phyloP scores from a whole-genome alignment of 2,329 filamentous ascomycete genomes.

The Calonectria naviculata region DNA sequence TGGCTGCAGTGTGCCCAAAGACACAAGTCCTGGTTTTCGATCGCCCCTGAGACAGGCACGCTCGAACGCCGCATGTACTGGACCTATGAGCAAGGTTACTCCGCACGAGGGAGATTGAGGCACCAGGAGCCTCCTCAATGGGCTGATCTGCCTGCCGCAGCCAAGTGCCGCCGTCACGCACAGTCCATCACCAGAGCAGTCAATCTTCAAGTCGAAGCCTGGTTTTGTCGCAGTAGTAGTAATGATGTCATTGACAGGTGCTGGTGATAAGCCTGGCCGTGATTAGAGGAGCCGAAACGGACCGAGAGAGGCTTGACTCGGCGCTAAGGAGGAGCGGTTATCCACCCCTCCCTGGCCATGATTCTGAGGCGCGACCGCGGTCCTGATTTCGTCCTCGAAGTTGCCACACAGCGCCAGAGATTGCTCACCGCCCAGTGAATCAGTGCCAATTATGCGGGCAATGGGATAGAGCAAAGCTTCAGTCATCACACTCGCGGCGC shows the following conservation, averaged over 20 bases:
- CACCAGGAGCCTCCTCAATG: not conserved
- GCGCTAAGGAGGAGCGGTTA: not conserved
- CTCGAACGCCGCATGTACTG: not conserved
- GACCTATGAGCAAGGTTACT: slow-evolving; percentile 4
- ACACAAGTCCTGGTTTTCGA: not conserved
- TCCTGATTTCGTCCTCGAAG: not conserved
- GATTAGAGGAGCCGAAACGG: not conserved
- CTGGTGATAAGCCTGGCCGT: not conserved
- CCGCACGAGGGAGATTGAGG: slow-evolving; percentile 1
- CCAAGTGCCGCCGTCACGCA: not conserved
- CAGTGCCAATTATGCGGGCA: not conserved
- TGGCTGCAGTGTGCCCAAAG: not conserved
- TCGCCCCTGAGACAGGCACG: not conserved
- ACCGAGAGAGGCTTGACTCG: not conserved
- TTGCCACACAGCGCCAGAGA: not conserved
- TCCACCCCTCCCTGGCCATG: not conserved
- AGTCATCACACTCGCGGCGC: not conserved
- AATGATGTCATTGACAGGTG: slow-evolving; percentile 2
- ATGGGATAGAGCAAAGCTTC: not conserved
- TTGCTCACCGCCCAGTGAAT: not conserved
- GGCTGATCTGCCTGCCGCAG: slow-evolving; percentile 6
- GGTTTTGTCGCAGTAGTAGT: not conserved
- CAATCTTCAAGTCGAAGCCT: slow-evolving; percentile 8
- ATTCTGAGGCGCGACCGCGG: not conserved
- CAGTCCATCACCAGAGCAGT: not conserved